Conservation (phyloP, 1,284 basidiomycete genomes). For the Trichosporon sp. region DNA sequence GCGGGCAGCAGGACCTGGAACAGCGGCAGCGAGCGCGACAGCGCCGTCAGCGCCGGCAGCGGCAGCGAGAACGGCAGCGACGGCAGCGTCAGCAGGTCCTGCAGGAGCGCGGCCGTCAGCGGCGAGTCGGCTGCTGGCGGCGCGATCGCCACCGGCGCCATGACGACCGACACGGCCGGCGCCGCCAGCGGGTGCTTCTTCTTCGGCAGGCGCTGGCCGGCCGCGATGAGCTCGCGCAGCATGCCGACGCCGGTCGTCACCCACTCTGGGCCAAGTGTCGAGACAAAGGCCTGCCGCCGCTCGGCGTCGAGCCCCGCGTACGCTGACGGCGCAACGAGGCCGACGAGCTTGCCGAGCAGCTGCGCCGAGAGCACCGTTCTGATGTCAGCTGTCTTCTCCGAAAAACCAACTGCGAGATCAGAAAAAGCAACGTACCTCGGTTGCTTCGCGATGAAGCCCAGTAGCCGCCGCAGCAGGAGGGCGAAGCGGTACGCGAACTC, state of each 20-base stretch:
- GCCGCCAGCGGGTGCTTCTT: conserved; percentile 41
- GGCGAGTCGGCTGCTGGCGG: conserved; percentile 10
- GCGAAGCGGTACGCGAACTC: conserved; percentile 4
- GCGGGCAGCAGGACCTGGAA: conserved; percentile 39
- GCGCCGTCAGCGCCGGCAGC: conserved; percentile 40
- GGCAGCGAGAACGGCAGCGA: conserved; percentile 42
- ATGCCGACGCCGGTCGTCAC: conserved; percentile 29
- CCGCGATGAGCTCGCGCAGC: conserved; percentile 30
- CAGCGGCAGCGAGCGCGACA: conserved; percentile 39
- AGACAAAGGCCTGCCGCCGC: conserved; percentile 13
- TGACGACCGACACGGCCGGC: conserved; percentile 36
- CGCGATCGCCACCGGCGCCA: conserved; percentile 31
- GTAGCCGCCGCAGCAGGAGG: conserved; percentile 13
- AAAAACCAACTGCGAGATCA: not conserved
- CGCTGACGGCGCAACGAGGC: conserved; percentile 9
- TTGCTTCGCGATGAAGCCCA: conserved; percentile 13
- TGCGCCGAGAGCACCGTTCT: conserved; percentile 19
- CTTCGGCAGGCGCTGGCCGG: conserved; percentile 36
- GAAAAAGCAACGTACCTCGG: not conserved
- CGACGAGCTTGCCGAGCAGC: conserved; percentile 20
- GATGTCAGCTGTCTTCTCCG: not conserved
- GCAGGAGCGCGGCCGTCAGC: conserved; percentile 32
- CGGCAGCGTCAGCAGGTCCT: conserved; percentile 42
- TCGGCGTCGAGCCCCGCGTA: not conserved
- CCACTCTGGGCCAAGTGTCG: conserved; percentile 24